Base-by-base conservation (phyloP, 2,329 filamentous ascomycete species). In the Cadophora malorum region DNA sequence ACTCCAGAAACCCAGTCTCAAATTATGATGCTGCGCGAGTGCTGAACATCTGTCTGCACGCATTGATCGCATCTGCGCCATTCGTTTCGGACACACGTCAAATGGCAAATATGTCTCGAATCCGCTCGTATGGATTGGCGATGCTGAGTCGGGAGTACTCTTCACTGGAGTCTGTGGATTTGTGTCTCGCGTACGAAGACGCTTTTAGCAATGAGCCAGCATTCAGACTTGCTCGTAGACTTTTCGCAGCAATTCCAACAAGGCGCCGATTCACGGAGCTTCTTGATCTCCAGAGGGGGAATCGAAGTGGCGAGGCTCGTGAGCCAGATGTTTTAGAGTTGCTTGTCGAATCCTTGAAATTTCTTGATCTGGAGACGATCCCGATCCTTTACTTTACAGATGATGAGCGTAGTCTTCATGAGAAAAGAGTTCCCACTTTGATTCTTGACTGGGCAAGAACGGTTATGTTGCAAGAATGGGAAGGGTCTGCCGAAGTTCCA, bases 391-490 rank as follows among this genome's bases (percentile, higher is more conserved):
- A 83, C 4, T 87, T 88, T 70, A 78, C 82, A 1, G 79, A 83
- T 47, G 71, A 81, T 0, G 87, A 87, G 68, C 82, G 83, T n/a
- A 80, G 81, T 16, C 74, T 86, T 25, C 88, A 88, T 70, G 86
- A 88, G 73, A 86, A 84, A 38, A 81, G 85, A 45, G 81, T 86
- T 50, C 86, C 85, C 8, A 86, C 84, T 12, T 77, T 88, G 19
- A 80, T 88, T 6, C 79, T 93, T 31, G 91, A 93, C 74, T 94
- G 90, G 91, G 86, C 91, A 23, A 85, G 91, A 68, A 89, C 90
- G 0, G 85, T 96, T 0, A 86, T 97, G 75, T 80, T 96, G 55
- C 88, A 89, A 65, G 88, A 92, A 70, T 97, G 94, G 94, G 86
- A 95, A 75, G 92, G 93, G 0, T 87, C 87, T 65, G 86, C 91